phyloP scores from a whole-genome alignment of 2,329 filamentous ascomycete species.

The Colletotrichum sp. region DNA sequence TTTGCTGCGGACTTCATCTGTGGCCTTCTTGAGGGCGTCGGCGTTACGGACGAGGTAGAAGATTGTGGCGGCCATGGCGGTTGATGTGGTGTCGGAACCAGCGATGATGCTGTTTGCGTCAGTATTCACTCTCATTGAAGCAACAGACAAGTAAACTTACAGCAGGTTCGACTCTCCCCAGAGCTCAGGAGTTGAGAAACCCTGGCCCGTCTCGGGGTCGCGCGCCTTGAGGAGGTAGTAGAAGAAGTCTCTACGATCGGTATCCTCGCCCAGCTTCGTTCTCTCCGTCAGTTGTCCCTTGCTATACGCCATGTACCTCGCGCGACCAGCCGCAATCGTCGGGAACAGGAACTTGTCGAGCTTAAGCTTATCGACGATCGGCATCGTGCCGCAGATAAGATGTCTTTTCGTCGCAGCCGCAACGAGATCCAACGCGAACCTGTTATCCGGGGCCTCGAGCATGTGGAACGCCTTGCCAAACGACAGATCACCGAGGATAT shows the following conservation, averaged over 20 bases:
- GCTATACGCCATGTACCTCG: slow-evolving; percentile 74
- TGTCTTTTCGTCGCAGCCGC: slow-evolving; percentile 71
- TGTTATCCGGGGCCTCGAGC: slow-evolving; percentile 62
- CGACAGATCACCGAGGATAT: slow-evolving; percentile 64
- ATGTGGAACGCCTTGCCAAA: slow-evolving; percentile 68
- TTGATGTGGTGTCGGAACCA: slow-evolving; percentile 74
- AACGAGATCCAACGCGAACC: slow-evolving; percentile 70
- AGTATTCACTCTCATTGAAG: not conserved
- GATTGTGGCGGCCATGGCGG: slow-evolving; percentile 65
- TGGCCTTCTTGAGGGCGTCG: slow-evolving; percentile 48
- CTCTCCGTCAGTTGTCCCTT: slow-evolving; percentile 69
- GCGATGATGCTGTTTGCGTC: slow-evolving; percentile 60
- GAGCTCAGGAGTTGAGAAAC: slow-evolving; percentile 68
- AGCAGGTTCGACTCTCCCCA: slow-evolving; percentile 75
- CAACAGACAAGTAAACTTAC: slow-evolving; percentile 34
- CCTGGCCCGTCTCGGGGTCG: slow-evolving; percentile 72
- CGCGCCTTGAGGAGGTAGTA: slow-evolving; percentile 74
- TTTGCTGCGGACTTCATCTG: slow-evolving; percentile 53
- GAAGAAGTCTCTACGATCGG: slow-evolving; percentile 76
- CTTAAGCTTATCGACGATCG: slow-evolving; percentile 67
- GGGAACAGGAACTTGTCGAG: slow-evolving; percentile 72
- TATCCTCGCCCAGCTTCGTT: slow-evolving; percentile 68
- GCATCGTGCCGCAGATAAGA: slow-evolving; percentile 76
- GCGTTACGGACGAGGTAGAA: slow-evolving; percentile 66
- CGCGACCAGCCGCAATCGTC: slow-evolving; percentile 68